Evolutionary conservation across 31 red algal species (phyloP).

Genomic region (Asparagopsis taxiformis): DNA sequence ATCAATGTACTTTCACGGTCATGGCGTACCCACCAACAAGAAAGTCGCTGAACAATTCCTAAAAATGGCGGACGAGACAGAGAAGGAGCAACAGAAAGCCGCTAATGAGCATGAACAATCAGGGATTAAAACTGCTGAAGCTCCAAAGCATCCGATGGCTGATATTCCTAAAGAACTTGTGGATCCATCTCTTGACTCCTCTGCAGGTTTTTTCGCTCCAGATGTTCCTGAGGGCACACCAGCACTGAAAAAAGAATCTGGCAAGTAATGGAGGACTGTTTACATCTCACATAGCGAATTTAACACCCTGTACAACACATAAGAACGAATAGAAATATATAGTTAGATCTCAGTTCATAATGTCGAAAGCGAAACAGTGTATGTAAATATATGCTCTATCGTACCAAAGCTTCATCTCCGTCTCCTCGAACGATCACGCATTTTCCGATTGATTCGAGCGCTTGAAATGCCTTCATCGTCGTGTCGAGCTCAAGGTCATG

Average conservation of each 20-base stretch:
- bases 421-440: constrained; percentile 57
- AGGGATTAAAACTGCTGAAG: constrained; percentile 17
- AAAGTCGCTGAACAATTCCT: constrained; percentile 53
- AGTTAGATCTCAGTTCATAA: neutral
- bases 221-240: neutral
- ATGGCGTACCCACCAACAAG: constrained; percentile 42
- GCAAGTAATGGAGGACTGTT: neutral
- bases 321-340: neutral
- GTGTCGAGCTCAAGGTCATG: constrained; percentile 67
- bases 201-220: constrained; percentile 2
- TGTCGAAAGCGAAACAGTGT: no score
- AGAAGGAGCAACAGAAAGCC: constrained; percentile 6
- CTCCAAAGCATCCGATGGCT: constrained; percentile 52
- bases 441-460: constrained; percentile 62
- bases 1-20: constrained; percentile 55
- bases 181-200: constrained; percentile 6
- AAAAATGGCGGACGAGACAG: constrained; percentile 30
- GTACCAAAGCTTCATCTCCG: constrained; percentile 53
- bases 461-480: constrained; percentile 47
- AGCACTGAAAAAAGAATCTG: neutral
- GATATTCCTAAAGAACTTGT: constrained; percentile 22
- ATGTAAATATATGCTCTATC: neutral
- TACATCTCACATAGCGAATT: constrained; percentile 14
- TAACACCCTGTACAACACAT: constrained; percentile 2
- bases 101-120: constrained; percentile 2